phyloP scores from a whole-genome alignment of 1,284 basidiomycete species.

The Ceratobasidium theobromae region DNA sequence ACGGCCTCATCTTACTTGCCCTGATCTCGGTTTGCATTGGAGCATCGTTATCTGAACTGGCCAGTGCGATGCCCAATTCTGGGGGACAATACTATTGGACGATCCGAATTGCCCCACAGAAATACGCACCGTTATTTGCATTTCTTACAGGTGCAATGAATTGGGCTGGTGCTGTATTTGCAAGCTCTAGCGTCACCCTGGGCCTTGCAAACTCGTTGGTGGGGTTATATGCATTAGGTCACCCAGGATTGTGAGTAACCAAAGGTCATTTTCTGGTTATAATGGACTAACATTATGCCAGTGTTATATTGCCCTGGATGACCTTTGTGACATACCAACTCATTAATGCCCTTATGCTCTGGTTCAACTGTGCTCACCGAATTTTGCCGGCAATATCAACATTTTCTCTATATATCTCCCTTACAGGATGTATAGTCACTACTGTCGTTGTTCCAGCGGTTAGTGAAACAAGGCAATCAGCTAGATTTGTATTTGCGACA shows the following conservation, averaged over 20 bases:
- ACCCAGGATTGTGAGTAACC: constrained; percentile 6
- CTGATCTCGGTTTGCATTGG: constrained; percentile 1
- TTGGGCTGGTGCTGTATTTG: constrained; percentile 11
- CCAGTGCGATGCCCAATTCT: constrained; percentile 20
- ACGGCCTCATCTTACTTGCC: background rate
- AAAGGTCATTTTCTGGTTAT: background rate
- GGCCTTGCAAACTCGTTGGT: background rate
- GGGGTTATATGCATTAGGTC: constrained; percentile 2
- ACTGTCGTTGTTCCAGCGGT: background rate
- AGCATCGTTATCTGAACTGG: constrained; percentile 6
- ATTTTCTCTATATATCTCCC: background rate
- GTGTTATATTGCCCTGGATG: constrained; percentile 8
- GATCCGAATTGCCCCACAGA: background rate
- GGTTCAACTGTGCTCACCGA: constrained; percentile 2
- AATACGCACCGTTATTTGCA: background rate
- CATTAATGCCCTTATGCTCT: background rate
- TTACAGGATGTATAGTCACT: background rate
- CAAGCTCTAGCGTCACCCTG: constrained; percentile 1
- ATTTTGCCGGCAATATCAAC: background rate
- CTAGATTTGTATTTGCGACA: constrained; percentile 11
- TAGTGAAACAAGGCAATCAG: constrained; percentile 1
- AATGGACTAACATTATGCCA: background rate
- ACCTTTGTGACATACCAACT: background rate
- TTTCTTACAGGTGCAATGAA: constrained; percentile 18
- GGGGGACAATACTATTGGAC: constrained; percentile 27